Evolutionary conservation across 331 rosid genomes (phyloP).

Genomic region (Malus hybrid): DNA sequence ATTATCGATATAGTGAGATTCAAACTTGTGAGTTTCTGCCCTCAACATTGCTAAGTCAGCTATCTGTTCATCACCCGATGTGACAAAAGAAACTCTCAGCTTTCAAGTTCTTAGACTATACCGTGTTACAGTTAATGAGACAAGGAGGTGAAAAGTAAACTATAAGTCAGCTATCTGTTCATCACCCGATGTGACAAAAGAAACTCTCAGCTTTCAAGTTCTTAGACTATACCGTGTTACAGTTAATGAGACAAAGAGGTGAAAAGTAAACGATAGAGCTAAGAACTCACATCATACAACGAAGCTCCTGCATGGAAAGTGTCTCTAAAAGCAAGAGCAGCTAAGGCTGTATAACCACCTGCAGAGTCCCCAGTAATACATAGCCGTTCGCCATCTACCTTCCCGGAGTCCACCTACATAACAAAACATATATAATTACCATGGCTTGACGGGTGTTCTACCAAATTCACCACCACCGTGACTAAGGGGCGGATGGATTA

Average conservation of each 20-base stretch:
- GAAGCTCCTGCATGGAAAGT: conserved; percentile 87
- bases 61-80: conserved; percentile 36
- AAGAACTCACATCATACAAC: conserved; percentile 65
- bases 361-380: conserved; percentile 89
- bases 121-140: background rate
- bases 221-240: background rate
- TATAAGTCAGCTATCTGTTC: conserved; percentile 63
- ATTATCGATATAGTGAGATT: conserved; percentile 57
- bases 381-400: conserved; percentile 61
- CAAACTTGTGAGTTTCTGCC: conserved; percentile 79
- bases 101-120: background rate
- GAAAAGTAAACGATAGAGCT: background rate
- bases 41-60: conserved; percentile 62
- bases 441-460: background rate
- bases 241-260: background rate
- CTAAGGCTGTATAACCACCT: conserved; percentile 93
- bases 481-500: background rate
- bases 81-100: background rate
- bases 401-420: conserved; percentile 62
- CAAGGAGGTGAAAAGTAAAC: background rate
- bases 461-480: background rate
- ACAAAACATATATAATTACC: conserved; percentile 3
- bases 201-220: background rate
- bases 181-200: background rate
- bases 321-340: conserved; percentile 70